Evolutionary conservation across 768 basidiomycete species (phyloP).

Genomic region (Postia placenta): DNA sequence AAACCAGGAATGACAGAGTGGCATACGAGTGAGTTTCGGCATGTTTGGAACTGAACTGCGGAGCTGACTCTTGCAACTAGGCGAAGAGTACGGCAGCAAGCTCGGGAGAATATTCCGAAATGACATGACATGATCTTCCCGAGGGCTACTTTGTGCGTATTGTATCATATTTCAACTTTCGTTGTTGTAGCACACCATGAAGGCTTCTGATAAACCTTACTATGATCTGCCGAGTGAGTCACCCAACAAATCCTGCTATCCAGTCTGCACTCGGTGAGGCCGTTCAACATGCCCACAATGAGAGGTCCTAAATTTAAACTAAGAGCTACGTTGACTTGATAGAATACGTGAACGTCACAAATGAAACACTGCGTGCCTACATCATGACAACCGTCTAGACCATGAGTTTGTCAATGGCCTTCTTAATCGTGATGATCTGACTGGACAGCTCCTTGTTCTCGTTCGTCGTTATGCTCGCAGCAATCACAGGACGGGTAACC

Average conservation of each 20-base stretch:
- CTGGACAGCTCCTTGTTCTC: slow-evolving; percentile 86
- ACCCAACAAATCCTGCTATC: too few relatives aligned
- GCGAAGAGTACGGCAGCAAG: slow-evolving; percentile 77
- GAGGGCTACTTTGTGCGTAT: slow-evolving; percentile 2
- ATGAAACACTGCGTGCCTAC: too few relatives aligned
- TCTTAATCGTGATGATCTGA: slow-evolving; percentile 86
- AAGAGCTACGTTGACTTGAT: too few relatives aligned
- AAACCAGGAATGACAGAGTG: slow-evolving; percentile 88
- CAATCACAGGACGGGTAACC: slow-evolving; percentile 91
- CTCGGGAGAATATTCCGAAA: slow-evolving; percentile 86
- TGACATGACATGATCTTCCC: slow-evolving; percentile 27
- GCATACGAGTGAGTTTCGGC: slow-evolving; percentile 78
- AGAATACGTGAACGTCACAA: too few relatives aligned
- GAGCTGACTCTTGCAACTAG: slow-evolving; percentile 29
- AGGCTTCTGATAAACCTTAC: too few relatives aligned
- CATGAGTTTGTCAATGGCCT: slow-evolving; percentile 67
- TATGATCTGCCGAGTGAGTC: too few relatives aligned
- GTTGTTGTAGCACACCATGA: too few relatives aligned
- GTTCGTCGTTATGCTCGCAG: slow-evolving; percentile 94
- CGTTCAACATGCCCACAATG: too few relatives aligned
- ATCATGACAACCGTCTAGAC: too few relatives aligned
- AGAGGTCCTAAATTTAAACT: too few relatives aligned
- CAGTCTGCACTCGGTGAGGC: too few relatives aligned
- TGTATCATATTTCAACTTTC: slow-evolving; percentile 1
- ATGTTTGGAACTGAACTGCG: neutral